phyloP scores from a whole-genome alignment of 768 basidiomycete genomes.

The Phanerodontia chrysosporium region DNA sequence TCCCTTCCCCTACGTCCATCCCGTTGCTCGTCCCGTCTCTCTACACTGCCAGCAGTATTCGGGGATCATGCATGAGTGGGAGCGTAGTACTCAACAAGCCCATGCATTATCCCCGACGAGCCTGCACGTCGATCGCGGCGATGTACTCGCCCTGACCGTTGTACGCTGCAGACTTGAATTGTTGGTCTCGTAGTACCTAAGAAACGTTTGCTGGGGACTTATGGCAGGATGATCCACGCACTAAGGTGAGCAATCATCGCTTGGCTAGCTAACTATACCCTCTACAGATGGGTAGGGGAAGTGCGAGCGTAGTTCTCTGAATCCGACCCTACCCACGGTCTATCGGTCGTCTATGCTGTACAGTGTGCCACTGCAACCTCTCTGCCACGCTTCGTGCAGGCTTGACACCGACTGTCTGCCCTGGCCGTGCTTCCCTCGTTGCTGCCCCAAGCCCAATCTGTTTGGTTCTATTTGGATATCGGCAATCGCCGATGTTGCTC shows the following conservation, averaged over 20 bases:
- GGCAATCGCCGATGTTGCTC: not conserved
- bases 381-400: not conserved
- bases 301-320: slow-evolving; percentile 34
- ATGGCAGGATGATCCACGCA: no score
- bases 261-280: not conserved
- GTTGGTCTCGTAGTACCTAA: no score
- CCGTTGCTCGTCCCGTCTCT: not conserved
- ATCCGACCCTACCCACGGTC: slow-evolving; percentile 19
- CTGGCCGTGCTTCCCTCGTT: no score
- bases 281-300: slow-evolving; percentile 5
- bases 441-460: no score
- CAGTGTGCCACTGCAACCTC: not conserved
- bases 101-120: slow-evolving; percentile 6
- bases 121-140: not conserved
- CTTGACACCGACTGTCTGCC: not conserved
- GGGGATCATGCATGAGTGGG: slow-evolving; percentile 28
- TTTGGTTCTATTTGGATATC: slow-evolving; percentile 12
- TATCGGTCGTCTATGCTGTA: not conserved
- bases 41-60: not conserved
- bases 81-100: slow-evolving; percentile 46
- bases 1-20: not conserved
- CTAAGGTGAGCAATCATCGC: not conserved
- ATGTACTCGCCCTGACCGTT: not conserved
- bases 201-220: no score
- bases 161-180: not conserved